phyloP scores from a whole-genome alignment of 768 basidiomycete species.

The Lactarius sanguifluus region DNA sequence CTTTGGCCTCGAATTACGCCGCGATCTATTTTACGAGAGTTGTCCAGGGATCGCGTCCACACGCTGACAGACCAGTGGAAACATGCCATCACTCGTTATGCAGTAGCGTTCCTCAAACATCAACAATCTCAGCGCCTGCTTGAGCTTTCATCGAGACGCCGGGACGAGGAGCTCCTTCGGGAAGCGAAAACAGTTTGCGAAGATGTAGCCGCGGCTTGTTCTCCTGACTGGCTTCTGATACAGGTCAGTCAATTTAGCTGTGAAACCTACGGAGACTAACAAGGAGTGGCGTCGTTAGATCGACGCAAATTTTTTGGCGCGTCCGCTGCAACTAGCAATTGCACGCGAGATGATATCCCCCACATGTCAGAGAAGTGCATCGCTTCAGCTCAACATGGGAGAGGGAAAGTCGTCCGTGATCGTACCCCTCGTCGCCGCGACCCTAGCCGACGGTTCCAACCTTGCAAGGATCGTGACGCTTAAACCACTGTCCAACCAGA shows the following conservation, averaged over 20 bases:
- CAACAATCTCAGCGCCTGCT: conserved; percentile 18
- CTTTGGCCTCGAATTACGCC: conserved; percentile 22
- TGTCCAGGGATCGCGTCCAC: conserved; percentile 30
- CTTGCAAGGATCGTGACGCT: conserved; percentile 51
- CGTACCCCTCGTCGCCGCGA: conserved; percentile 44
- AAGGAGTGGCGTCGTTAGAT: conserved; percentile 39
- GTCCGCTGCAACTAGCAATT: conserved; percentile 44
- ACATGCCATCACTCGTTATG: neutral
- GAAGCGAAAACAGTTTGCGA: neutral
- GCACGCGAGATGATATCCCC: conserved; percentile 51
- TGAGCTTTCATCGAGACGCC: conserved; percentile 9
- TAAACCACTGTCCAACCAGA: conserved; percentile 46
- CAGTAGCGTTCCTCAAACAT: conserved; percentile 4
- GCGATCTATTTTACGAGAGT: conserved; percentile 22
- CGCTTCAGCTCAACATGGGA: conserved; percentile 59
- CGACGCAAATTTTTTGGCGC: conserved; percentile 45
- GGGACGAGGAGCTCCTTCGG: conserved; percentile 12
- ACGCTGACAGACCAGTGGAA: conserved; percentile 11
- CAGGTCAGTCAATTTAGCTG: conserved; percentile 3
- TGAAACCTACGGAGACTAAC: neutral
- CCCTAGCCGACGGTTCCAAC: conserved; percentile 43
- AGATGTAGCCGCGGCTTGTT: neutral
- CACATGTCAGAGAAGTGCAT: conserved; percentile 36
- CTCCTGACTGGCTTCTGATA: conserved; percentile 20
- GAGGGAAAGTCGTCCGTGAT: conserved; percentile 58